A percentile compares a stretch with the other conserved stretches of the same genome.
Evolutionary conservation across 371 early-diverging fungal genomes (phyloP).

Genomic region (Dichotomocladium elegans): DNA sequence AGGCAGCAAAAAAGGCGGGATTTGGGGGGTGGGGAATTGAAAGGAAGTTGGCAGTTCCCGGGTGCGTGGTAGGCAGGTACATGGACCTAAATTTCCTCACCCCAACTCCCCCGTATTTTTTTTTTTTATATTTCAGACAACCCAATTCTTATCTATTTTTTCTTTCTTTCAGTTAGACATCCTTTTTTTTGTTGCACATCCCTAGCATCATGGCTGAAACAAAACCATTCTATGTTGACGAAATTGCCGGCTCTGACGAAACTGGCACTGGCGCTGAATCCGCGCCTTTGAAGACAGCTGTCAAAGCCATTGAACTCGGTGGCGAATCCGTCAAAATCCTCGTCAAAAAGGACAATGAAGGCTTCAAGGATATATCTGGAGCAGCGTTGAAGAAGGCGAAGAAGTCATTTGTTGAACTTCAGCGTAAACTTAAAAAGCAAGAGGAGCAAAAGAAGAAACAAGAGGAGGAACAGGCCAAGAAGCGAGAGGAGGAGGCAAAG

Average conservation of each 20-base stretch:
- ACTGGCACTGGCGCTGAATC: conserved; percentile 59
- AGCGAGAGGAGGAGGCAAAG: conserved; percentile 70
- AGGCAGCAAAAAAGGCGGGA: background rate
- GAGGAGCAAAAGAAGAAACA: conserved; percentile 67
- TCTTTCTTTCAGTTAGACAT: no score
- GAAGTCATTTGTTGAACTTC: conserved; percentile 69
- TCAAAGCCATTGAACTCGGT: conserved; percentile 60
- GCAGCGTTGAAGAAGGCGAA: conserved; percentile 92
- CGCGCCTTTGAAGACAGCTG: conserved; percentile 66
- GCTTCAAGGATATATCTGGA: conserved; percentile 76
- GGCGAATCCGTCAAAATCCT: conserved; percentile 53
- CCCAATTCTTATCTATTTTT: no score
- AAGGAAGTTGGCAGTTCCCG: no score
- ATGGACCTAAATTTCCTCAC: no score
- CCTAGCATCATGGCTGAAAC: background rate
- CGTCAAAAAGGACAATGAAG: conserved; percentile 68
- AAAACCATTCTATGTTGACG: conserved; percentile 60
- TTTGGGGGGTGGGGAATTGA: background rate
- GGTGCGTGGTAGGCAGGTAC: no score
- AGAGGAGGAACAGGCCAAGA: conserved; percentile 63
- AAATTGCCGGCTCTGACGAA: conserved; percentile 71
- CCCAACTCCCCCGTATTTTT: no score
- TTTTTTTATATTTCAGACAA: no score
- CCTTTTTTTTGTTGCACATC: no score
- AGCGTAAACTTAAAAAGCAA: conserved; percentile 69